These are phyloP conservation scores for Tilletia horrida DNA, from an alignment of 1,284 basidiomycete species.

Conservation along the genomic window DNA sequence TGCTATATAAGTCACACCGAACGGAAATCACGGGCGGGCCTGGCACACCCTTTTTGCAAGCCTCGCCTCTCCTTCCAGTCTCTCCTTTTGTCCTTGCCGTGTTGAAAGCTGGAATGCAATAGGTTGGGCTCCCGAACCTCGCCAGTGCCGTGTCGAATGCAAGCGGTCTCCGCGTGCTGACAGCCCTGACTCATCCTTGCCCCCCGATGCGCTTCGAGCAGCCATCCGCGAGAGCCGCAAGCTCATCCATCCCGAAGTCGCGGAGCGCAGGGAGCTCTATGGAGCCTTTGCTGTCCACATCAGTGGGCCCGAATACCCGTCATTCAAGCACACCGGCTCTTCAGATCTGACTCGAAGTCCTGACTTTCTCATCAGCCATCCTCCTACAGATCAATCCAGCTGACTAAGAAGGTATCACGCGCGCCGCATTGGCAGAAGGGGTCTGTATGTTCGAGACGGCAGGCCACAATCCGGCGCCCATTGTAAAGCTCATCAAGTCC, in stretches of 20 bases:
- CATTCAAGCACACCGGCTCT: too few relatives aligned
- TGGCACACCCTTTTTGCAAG: too few relatives aligned
- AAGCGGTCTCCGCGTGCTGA: conserved; percentile 82
- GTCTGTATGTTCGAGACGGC: conserved; percentile 87
- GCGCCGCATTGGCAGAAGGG: conserved; percentile 81
- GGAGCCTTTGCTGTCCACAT: conserved; percentile 73
- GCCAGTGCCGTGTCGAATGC: conserved; percentile 81
- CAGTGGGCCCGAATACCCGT: too few relatives aligned
- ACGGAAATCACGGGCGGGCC: too few relatives aligned
- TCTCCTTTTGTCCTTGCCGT: too few relatives aligned
- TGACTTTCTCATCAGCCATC: too few relatives aligned
- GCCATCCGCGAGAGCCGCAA: conserved; percentile 75
- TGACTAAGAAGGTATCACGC: conserved; percentile 80
- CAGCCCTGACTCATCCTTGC: conserved; percentile 81
- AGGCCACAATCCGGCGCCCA: conserved; percentile 62
- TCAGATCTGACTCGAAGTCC: too few relatives aligned
- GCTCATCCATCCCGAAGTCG: conserved; percentile 32
- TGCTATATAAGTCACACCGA: too few relatives aligned
- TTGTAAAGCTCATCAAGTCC: conserved; percentile 77
- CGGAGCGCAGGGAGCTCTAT: conserved; percentile 36
- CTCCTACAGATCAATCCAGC: too few relatives aligned
- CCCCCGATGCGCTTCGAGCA: conserved; percentile 73
- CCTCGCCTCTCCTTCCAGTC: too few relatives aligned
- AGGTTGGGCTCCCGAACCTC: conserved; percentile 75
- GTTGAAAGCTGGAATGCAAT: conserved; percentile 56